Conservation (phyloP, 2,329 filamentous ascomycete species). For the Escovopsis sp. region DNA sequence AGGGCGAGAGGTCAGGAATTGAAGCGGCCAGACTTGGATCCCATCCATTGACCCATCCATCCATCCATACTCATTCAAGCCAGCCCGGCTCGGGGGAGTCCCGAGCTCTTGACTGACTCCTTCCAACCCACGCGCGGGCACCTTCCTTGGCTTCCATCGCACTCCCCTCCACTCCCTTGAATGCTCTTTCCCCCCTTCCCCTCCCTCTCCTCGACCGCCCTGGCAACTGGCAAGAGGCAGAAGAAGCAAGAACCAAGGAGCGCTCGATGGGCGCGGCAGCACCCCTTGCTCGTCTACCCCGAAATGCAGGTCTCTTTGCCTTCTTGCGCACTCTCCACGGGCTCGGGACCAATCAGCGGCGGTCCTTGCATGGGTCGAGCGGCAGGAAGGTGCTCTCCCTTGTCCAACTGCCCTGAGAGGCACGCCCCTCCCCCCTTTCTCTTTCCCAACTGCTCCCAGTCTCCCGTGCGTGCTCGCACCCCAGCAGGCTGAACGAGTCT, state of each 20-base stretch:
- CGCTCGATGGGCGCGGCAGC: not conserved
- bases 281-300: not conserved
- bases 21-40: too few species aligned
- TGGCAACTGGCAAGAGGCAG: not conserved
- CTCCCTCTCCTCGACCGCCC: not conserved
- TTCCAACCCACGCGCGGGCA: too few species aligned
- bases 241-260: too few species aligned
- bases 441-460: too few species aligned
- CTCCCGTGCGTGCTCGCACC: too few species aligned
- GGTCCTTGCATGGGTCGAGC: not conserved
- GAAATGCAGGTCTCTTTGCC: not conserved
- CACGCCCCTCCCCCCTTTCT: not conserved
- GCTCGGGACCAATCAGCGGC: not conserved
- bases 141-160: too few species aligned
- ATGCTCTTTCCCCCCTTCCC: not conserved
- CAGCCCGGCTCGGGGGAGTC: too few species aligned
- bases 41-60: too few species aligned
- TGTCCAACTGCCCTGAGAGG: not conserved
- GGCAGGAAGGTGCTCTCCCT: not conserved
- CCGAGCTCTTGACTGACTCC: too few species aligned
- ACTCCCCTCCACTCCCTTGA: not conserved
- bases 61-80: too few species aligned
- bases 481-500: too few species aligned
- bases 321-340: not conserved
- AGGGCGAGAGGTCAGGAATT: too few species aligned